Evolutionary conservation across 345 rosid species (phyloP), one percentile per base, ranked within the genome.

Genomic region (Gossypium ekmanianum): DNA sequence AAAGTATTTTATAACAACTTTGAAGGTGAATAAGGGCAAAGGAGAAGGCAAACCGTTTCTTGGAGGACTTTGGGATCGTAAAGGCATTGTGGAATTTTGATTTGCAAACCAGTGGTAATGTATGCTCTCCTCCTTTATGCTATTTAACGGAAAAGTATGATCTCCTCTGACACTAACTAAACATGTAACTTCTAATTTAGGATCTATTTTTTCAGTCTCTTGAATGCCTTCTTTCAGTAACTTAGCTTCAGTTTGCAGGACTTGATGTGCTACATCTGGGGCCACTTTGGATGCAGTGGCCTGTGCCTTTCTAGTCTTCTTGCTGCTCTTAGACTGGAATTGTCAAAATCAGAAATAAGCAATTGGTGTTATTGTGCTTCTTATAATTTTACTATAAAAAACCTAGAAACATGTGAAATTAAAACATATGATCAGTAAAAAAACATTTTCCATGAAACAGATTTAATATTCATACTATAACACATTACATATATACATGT

Each of bases 301-400:
- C 68, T 63, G 84, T 75, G 79, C 83, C 81, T 82, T 86, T 76
- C 84, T 79, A 34, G 51, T 63, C 78, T 80, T 85, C 77, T 84
- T 90, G 69, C 76, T 75, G 61, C 79, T 80, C 74, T 85, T 90
- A 77, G 82, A 85, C 96, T 91, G 80, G 68, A 26, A 62, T 41
- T 74, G 20, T n/a, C 9, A 0, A 52, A 70, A 70, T n/a, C 48
- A 70, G 29, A 52, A 29, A 70, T 70, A 70, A 70, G 73, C 29
- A 50, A 22, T 68, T 16, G 57, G 22, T 26, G 6, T 34, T 13
- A 68, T 68, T 26, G 20, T 68, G 43, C 52, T 48, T 47, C 27
- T 22, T 24, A 68, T 7, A 13, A 47, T 68, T 48, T 24, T 70
- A 47, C 61, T 29, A 27, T 13, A 70, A 29, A 29, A 54, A 2